These are phyloP conservation scores for Micractinium conductrix DNA, from an alignment of 139 green algal species.

Conservation along the genomic window DNA sequence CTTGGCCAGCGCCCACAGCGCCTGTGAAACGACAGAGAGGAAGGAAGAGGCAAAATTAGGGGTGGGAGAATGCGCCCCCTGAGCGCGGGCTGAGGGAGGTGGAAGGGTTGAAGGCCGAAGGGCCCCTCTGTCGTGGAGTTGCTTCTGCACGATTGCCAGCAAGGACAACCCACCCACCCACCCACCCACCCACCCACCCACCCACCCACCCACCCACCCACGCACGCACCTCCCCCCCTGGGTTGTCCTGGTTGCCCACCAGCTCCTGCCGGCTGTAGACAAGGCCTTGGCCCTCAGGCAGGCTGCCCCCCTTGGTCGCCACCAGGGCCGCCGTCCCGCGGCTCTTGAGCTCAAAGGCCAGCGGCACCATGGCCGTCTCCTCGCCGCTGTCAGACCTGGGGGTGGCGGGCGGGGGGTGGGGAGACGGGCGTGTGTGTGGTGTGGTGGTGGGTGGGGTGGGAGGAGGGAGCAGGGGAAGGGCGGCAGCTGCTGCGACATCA, in stretches of 20 bases:
- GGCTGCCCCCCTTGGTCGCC: not conserved
- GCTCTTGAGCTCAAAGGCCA: constrained; percentile 56
- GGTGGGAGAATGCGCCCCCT: no score
- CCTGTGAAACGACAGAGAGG: no score
- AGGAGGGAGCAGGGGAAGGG: no score
- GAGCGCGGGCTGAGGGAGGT: no score
- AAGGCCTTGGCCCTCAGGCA: not conserved
- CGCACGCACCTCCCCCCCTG: not conserved
- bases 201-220: no score
- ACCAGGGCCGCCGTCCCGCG: not conserved
- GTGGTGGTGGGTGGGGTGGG: no score
- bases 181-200: no score
- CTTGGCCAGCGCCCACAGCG: constrained; percentile 58
- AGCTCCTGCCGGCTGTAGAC: constrained; percentile 27
- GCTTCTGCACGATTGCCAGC: not conserved
- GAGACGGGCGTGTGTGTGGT: not conserved
- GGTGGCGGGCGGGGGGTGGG: not conserved
- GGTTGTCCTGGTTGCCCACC: not conserved
- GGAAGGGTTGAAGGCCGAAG: no score
- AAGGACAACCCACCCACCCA: not conserved
- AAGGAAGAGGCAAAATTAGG: no score
- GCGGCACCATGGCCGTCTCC: constrained; percentile 33
- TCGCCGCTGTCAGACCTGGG: constrained; percentile 17
- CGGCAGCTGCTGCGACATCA: no score
- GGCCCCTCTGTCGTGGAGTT: no score